Evolutionary conservation across 805 yeast species (phyloP).

Genomic region (Komagataella pseudopastoris): DNA sequence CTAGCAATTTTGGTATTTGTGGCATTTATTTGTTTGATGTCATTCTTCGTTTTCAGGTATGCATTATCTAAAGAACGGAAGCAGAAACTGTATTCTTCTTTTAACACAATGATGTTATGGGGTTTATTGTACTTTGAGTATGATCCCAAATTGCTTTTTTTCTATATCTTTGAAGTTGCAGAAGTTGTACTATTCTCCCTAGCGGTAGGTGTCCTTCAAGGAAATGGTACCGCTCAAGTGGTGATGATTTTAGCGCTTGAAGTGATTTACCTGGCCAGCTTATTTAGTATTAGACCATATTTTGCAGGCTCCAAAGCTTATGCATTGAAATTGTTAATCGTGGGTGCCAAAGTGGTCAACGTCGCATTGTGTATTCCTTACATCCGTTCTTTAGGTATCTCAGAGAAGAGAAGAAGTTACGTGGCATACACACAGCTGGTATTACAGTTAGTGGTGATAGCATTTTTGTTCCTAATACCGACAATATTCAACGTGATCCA

Average conservation of each 20-base stretch:
- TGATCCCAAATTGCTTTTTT: slow-evolving; percentile 26
- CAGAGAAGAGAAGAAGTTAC: slow-evolving; percentile 25
- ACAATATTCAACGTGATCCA: slow-evolving; percentile 10
- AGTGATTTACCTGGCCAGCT: slow-evolving; percentile 12
- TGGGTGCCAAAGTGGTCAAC: slow-evolving; percentile 23
- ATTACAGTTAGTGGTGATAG: slow-evolving; percentile 19
- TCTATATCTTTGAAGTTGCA: slow-evolving; percentile 21
- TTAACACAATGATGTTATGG: slow-evolving; percentile 32
- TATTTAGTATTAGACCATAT: slow-evolving; percentile 17
- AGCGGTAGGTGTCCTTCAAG: slow-evolving; percentile 29
- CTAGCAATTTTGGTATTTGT: slow-evolving; percentile 11
- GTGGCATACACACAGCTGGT: slow-evolving; percentile 29
- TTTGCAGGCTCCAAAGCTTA: slow-evolving; percentile 18
- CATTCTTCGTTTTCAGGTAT: slow-evolving; percentile 20
- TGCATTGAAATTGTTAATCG: slow-evolving; percentile 18
- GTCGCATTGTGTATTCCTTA: slow-evolving; percentile 30
- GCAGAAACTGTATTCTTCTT: slow-evolving; percentile 29
- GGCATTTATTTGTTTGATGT: slow-evolving; percentile 18
- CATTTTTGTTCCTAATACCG: slow-evolving; percentile 14
- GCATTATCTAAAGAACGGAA: slow-evolving; percentile 9
- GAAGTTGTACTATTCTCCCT: slow-evolving; percentile 22
- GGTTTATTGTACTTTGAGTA: slow-evolving; percentile 27
- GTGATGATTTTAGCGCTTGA: slow-evolving; percentile 23
- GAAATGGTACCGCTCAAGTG: slow-evolving; percentile 30
- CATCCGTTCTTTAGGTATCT: slow-evolving; percentile 18